phyloP scores from a whole-genome alignment of 2,329 filamentous ascomycete genomes.

The Pseudogymnoascus sp. region DNA sequence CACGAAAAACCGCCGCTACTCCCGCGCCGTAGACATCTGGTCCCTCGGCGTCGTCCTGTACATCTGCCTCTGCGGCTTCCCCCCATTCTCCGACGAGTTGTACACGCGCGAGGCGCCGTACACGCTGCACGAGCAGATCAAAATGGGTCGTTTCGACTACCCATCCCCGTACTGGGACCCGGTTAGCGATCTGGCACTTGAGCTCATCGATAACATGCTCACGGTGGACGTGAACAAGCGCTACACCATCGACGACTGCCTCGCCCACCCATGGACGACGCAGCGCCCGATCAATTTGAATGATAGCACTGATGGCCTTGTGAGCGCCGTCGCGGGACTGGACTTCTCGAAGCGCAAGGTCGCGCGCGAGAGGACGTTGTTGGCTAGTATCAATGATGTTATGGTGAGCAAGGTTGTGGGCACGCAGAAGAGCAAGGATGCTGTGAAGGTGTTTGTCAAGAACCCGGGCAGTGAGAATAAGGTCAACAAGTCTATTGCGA shows the following conservation, averaged over 20 bases:
- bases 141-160: conserved; percentile 82
- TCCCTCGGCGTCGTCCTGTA: conserved; percentile 96
- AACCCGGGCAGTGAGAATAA: conserved; percentile 49
- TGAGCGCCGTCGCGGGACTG: conserved; percentile 74
- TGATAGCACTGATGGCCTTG: conserved; percentile 88
- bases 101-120: conserved; percentile 77
- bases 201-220: conserved; percentile 92
- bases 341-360: conserved; percentile 80
- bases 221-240: conserved; percentile 78
- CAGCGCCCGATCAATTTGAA: conserved; percentile 54
- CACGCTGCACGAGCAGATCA: conserved; percentile 82
- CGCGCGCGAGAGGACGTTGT: conserved; percentile 74
- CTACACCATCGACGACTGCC: conserved; percentile 83
- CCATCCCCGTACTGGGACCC: conserved; percentile 94
- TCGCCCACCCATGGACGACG: conserved; percentile 85
- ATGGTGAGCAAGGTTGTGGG: conserved; percentile 49
- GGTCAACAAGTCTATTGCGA: conserved; percentile 37
- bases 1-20: conserved; percentile 77
- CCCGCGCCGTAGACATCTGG: conserved; percentile 93
- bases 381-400: conserved; percentile 76
- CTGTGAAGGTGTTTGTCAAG: conserved; percentile 70
- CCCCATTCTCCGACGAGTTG: conserved; percentile 93
- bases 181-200: conserved; percentile 77
- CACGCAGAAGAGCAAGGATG: conserved; percentile 41
- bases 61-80: conserved; percentile 94